A percentile compares a stretch with the other conserved stretches of the same genome.
Conservation (phyloP, 768 basidiomycete genomes). For the Pleurotus citrinopileatus region DNA sequence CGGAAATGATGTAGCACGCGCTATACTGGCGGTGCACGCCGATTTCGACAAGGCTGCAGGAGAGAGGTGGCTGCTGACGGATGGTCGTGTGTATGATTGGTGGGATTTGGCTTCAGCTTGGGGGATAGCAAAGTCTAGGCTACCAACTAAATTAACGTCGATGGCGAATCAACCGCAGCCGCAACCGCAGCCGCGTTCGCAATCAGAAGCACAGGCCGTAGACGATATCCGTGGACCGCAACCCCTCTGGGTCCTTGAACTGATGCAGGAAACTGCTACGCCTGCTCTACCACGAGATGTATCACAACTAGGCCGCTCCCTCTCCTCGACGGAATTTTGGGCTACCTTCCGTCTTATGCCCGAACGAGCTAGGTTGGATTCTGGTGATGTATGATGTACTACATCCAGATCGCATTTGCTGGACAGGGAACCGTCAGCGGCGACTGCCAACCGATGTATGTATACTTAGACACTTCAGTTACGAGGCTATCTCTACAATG, state of each 20-base stretch:
- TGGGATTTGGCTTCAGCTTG: conserved; percentile 63
- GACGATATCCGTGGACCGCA: conserved; percentile 30
- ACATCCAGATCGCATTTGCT: too few species aligned
- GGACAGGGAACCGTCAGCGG: too few species aligned
- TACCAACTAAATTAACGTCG: too few species aligned
- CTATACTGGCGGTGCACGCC: conserved; percentile 54
- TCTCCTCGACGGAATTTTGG: conserved; percentile 67
- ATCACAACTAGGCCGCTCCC: conserved; percentile 45
- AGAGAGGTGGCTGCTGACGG: conserved; percentile 55
- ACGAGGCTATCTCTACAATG: too few species aligned
- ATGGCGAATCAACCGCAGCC: too few species aligned
- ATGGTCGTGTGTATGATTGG: conserved; percentile 62
- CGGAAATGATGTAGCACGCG: conserved; percentile 56
- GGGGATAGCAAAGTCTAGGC: too few species aligned
- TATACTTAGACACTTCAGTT: too few species aligned
- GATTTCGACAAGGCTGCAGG: conserved; percentile 42
- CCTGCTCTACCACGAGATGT: conserved; percentile 50
- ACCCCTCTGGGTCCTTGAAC: conserved; percentile 52
- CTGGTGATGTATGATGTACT: not conserved
- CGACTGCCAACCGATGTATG: too few species aligned
- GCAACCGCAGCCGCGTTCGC: not conserved
- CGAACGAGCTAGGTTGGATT: conserved; percentile 32
- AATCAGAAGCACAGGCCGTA: conserved; percentile 14
- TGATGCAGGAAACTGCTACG: conserved; percentile 51
- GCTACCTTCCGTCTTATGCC: conserved; percentile 41